These are phyloP conservation scores for Ceratocystis destructans DNA, from an alignment of 2,329 filamentous ascomycete species.

Conservation along the genomic window DNA sequence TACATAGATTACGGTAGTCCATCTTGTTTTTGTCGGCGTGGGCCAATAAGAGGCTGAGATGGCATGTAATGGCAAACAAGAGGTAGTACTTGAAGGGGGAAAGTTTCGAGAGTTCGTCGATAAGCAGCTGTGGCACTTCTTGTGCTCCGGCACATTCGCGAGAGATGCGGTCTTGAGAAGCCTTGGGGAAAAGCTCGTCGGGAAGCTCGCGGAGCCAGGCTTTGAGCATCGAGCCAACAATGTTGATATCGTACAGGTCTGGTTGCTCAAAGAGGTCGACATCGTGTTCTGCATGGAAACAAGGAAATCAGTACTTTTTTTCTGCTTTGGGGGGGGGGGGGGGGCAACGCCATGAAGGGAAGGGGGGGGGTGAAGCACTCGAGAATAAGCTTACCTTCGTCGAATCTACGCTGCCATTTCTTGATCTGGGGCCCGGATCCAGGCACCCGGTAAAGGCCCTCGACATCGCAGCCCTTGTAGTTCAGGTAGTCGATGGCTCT, in stretches of 20 bases:
- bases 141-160: conserved; percentile 67
- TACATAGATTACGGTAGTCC: conserved; percentile 90
- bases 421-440: conserved; percentile 84
- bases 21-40: conserved; percentile 96
- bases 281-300: conserved; percentile 51
- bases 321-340: not conserved
- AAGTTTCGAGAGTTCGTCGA: conserved; percentile 86
- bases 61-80: conserved; percentile 91
- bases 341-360: no score
- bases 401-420: conserved; percentile 85
- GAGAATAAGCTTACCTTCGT: conserved; percentile 46
- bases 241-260: conserved; percentile 90
- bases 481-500: conserved; percentile 93
- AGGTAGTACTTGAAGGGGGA: conserved; percentile 96
- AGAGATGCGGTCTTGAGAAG: conserved; percentile 64
- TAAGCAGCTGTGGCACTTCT: conserved; percentile 67
- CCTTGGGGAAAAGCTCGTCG: conserved; percentile 82
- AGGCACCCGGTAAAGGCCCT: conserved; percentile 83
- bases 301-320: not conserved
- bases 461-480: conserved; percentile 84
- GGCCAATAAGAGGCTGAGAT: conserved; percentile 78
- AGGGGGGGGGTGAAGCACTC: no score
- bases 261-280: conserved; percentile 80
- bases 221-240: conserved; percentile 90
- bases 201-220: conserved; percentile 91